Percentiles rank a stretch among this genome's conserved stretches.
These are phyloP conservation scores for Tetrapisispora arboricola DNA, from an alignment of 805 yeast species.

Conservation along the genomic window DNA sequence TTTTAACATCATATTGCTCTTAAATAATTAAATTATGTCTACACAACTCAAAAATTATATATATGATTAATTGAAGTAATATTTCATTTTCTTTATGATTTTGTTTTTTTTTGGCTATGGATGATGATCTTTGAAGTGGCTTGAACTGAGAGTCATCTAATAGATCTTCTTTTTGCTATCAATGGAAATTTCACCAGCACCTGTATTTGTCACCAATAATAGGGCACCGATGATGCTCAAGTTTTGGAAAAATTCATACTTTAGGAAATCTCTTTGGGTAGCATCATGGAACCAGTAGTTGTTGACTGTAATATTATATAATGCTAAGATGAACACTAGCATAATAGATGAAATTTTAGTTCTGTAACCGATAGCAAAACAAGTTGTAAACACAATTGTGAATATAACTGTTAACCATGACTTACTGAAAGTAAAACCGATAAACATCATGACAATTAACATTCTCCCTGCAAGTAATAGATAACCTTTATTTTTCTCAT, in stretches of 20 bases:
- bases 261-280: slow-evolving; percentile 71
- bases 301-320: slow-evolving; percentile 71
- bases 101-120: too few species aligned
- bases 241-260: slow-evolving; percentile 91
- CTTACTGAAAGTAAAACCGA: slow-evolving; percentile 72
- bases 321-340: slow-evolving; percentile 54
- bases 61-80: too few species aligned
- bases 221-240: slow-evolving; percentile 92
- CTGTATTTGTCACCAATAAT: slow-evolving; percentile 81
- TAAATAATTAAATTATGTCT: too few species aligned
- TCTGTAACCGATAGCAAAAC: slow-evolving; percentile 86
- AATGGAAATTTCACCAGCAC: slow-evolving; percentile 88
- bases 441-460: slow-evolving; percentile 70
- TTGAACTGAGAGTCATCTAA: too few species aligned
- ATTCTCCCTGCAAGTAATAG: slow-evolving; percentile 81
- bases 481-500: slow-evolving; percentile 52
- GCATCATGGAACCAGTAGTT: slow-evolving; percentile 77
- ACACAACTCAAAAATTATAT: too few species aligned
- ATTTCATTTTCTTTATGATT: too few species aligned
- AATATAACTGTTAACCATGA: slow-evolving; percentile 58
- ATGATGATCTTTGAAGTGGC: too few species aligned
- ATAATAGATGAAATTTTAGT: slow-evolving; percentile 78
- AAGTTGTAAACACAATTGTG: slow-evolving; percentile 59
- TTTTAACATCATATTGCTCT: too few species aligned
- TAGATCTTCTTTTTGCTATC: slow-evolving; percentile 94